Evolutionary conservation across 1,139 yeast genomes (phyloP).

Genomic region (Scheffersomyces illinoinensis): DNA sequence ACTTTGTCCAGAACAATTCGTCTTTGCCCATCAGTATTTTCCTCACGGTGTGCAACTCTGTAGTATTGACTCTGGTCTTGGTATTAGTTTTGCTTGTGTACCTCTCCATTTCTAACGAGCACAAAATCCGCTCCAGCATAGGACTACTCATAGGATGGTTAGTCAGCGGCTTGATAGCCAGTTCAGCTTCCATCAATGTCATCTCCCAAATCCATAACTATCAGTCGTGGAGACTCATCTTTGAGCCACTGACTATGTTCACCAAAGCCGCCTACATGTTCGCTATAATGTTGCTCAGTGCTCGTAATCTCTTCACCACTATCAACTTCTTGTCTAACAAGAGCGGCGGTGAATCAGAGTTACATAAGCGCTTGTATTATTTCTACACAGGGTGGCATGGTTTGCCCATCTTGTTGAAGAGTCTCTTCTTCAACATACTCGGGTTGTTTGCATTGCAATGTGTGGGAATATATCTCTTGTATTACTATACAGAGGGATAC

Average conservation of each 20-base stretch:
- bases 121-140: conserved; percentile 56
- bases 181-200: conserved; percentile 52
- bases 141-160: conserved; percentile 66
- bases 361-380: conserved; percentile 28
- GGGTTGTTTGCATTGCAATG: conserved; percentile 9
- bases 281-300: conserved; percentile 29
- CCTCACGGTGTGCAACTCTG: conserved; percentile 6
- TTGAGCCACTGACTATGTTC: conserved; percentile 32
- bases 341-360: conserved; percentile 13
- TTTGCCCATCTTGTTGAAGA: conserved; percentile 22
- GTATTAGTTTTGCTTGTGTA: conserved; percentile 24
- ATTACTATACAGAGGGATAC: conserved; percentile 18
- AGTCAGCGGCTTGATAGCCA: conserved; percentile 50
- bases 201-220: conserved; percentile 17
- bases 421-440: conserved; percentile 16
- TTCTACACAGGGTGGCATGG: conserved; percentile 22
- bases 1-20: conserved; percentile 17
- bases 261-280: conserved; percentile 27
- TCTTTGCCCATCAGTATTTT: conserved; percentile 9
- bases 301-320: conserved; percentile 31
- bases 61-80: conserved; percentile 10
- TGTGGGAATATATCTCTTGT: conserved; percentile 14
- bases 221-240: conserved; percentile 28
- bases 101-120: conserved; percentile 54
- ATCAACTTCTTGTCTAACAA: conserved; percentile 21